Percentiles rank a stretch among this genome's conserved stretches.
Conservation (phyloP, 208 protist species). For the Acanthamoeba culbertsoni region DNA sequence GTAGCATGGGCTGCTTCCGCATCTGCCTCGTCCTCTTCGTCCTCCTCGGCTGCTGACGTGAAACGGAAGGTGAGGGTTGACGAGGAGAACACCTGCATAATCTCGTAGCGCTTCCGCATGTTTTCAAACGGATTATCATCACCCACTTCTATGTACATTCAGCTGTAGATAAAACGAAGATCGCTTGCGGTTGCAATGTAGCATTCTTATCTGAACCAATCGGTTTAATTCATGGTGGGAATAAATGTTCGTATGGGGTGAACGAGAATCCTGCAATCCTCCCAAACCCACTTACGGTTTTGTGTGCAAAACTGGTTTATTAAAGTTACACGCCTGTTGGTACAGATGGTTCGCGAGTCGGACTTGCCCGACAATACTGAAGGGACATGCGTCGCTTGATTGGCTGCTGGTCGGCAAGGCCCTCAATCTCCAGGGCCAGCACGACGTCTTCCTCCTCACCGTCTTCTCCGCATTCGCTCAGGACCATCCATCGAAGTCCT, state of each 20-base stretch:
- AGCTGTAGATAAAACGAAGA: too few relatives aligned
- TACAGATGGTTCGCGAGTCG: neutral
- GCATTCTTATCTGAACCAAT: too few relatives aligned
- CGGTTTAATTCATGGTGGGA: too few relatives aligned
- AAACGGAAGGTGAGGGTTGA: neutral
- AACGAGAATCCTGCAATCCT: too few relatives aligned
- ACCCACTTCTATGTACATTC: too few relatives aligned
- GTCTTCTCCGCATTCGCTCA: neutral
- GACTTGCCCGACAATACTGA: neutral
- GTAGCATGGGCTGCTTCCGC: neutral
- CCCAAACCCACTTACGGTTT: too few relatives aligned
- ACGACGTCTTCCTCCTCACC: neutral
- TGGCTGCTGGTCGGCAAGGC: neutral
- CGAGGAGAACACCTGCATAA: neutral
- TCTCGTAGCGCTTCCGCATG: too few relatives aligned
- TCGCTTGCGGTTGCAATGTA: too few relatives aligned
- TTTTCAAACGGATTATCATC: too few relatives aligned
- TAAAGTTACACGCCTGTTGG: neutral
- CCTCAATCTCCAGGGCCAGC: neutral
- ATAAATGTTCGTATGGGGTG: too few relatives aligned
- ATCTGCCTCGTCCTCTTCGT: neutral
- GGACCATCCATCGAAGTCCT: neutral
- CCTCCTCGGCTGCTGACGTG: neutral
- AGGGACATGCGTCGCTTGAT: conserved; percentile 4
- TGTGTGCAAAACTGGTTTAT: too few relatives aligned